Base-by-base conservation (phyloP, 352 stramenopile species). In the Phytophthora europaea region DNA sequence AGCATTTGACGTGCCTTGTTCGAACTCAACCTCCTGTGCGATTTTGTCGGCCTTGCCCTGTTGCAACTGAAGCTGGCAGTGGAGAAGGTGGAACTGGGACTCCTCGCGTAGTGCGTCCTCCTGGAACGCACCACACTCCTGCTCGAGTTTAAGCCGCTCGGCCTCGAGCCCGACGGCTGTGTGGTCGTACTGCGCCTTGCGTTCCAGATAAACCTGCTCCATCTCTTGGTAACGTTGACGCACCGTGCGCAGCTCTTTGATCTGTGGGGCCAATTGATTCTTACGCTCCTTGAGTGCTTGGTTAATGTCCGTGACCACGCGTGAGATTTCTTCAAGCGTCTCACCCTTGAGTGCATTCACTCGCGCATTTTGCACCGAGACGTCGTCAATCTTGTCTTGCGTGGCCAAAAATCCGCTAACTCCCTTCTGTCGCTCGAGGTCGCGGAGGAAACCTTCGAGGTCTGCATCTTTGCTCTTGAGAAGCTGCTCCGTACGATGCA, bases 291-390 rank as follows among this genome's bases (percentile, higher is more conserved):
- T 97, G 28, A 98, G 81, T 40, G 93, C 90, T 64, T 97, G 78
- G 73, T 96, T 97, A 56, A 99, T 98, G 54, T 98, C 86, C 8
- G 93, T 92, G 15, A 98, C 94, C 36, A 98, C 88, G 22, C 79
- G 81, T 45, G 92, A 98, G 57, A 99, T 98, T 65, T 98, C 96
- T 67, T 98, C 94, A 16, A 99, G 85, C 31, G 92, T 98, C 74
- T 97, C 84, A 10, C 89, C 90, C 68, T 98, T 99, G 38, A 94
- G 70, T 64, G 95, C 85, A 76, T 99, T 98, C 50, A 98, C 82
- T 51, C 92, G 81, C 18, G 90, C 85, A 51, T 97, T 98, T 76
- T 92, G 79, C 69, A 97, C 89, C 28, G 91, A 94, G 23, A 98
- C 84, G 45, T 90, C 78, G 67, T 98, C 92, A 28, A 98, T 84